Percentiles rank a stretch among this genome's conserved stretches.
Evolutionary conservation across 805 yeast genomes (phyloP).

Genomic region (Tetrapisispora namnaoensis): DNA sequence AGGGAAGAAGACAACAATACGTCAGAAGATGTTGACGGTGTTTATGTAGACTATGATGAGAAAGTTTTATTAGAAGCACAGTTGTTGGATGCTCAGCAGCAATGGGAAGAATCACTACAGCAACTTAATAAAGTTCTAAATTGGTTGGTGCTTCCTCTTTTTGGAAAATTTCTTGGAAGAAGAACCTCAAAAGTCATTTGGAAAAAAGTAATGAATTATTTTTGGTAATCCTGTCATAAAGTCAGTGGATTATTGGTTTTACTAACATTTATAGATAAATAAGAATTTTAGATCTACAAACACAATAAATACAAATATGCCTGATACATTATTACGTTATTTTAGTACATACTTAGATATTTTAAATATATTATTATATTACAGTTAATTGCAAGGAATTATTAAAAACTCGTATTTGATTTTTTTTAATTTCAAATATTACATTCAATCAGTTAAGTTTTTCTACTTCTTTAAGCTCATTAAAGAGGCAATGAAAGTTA

Average conservation of each 20-base stretch:
- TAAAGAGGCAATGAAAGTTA: slow-evolving; percentile 90
- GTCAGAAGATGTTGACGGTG: slow-evolving; percentile 6
- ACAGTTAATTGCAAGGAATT: not conserved
- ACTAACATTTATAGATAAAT: not conserved
- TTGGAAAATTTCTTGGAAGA: slow-evolving; percentile 62
- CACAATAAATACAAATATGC: not conserved
- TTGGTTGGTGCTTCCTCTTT: slow-evolving; percentile 51
- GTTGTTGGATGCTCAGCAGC: slow-evolving; percentile 45
- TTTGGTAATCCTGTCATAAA: slow-evolving; percentile 8
- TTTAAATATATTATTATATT: not conserved
- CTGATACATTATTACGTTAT: not conserved
- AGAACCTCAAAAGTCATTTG: slow-evolving; percentile 37
- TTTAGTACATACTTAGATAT: not conserved
- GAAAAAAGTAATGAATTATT: slow-evolving; percentile 17
- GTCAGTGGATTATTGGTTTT: not conserved
- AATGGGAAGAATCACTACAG: slow-evolving; percentile 61
- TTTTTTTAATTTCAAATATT: not conserved
- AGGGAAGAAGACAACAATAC: slow-evolving; percentile 1
- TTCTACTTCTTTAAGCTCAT: slow-evolving; percentile 51
- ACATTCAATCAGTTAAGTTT: not conserved
- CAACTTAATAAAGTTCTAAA: slow-evolving; percentile 51
- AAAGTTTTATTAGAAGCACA: slow-evolving; percentile 9
- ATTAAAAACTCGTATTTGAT: not conserved
- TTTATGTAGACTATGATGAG: slow-evolving; percentile 14
- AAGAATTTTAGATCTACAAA: not conserved